phyloP scores from a whole-genome alignment of 2,329 filamentous ascomycete genomes.

The Cladosporium sp. region DNA sequence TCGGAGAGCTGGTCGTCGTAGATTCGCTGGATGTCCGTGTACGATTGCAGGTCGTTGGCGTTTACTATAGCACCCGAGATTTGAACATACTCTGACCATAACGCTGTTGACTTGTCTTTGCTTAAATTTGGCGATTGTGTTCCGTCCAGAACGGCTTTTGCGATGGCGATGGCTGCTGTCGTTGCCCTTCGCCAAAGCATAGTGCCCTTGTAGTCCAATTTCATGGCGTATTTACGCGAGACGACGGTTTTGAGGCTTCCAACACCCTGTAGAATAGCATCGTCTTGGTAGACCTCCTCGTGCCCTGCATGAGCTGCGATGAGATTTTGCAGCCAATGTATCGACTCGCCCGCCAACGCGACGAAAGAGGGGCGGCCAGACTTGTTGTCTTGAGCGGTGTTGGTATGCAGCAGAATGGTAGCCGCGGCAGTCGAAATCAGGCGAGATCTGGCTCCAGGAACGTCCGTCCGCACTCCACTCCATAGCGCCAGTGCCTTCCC shows the following conservation, averaged over 20 bases:
- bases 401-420: conserved; percentile 58
- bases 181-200: conserved; percentile 80
- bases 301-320: conserved; percentile 46
- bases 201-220: conserved; percentile 63
- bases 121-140: conserved; percentile 26
- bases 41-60: conserved; percentile 32
- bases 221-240: conserved; percentile 74
- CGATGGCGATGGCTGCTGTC: conserved; percentile 62
- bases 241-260: conserved; percentile 67
- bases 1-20: conserved; percentile 75
- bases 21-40: conserved; percentile 36
- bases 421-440: conserved; percentile 35
- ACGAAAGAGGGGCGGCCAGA: conserved; percentile 71
- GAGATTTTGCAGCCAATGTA: conserved; percentile 63
- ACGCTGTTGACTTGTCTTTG: conserved; percentile 40
- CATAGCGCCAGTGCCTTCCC: conserved; percentile 64
- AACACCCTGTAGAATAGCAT: conserved; percentile 62
- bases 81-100: conserved; percentile 58
- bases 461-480: conserved; percentile 63
- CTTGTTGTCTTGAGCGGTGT: conserved; percentile 20
- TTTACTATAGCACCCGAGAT: conserved; percentile 36
- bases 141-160: conserved; percentile 61
- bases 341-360: conserved; percentile 79
- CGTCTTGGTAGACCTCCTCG: conserved; percentile 64
- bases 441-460: conserved; percentile 61